A percentile compares a stretch with the other conserved stretches of the same genome.
Evolutionary conservation across 208 protist genomes (phyloP).

Genomic region (Hexamita inflata): DNA sequence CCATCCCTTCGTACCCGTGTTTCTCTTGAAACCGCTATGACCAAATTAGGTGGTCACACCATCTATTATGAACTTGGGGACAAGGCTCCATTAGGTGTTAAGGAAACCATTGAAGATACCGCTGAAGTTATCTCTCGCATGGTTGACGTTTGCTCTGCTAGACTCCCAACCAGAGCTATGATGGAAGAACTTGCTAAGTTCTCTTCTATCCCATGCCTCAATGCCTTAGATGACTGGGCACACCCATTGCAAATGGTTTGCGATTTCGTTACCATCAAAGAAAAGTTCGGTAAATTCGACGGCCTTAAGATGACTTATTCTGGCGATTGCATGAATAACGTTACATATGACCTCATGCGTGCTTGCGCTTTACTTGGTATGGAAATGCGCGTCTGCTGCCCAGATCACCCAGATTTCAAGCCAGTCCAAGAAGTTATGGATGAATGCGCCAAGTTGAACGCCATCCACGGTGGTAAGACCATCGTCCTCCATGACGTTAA

Average conservation of each 20-base stretch:
- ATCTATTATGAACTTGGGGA: constrained; percentile 56
- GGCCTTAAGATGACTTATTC: constrained; percentile 51
- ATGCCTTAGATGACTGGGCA: constrained; percentile 60
- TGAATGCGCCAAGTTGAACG: constrained; percentile 38
- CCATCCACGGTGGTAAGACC: constrained; percentile 28
- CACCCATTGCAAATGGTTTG: constrained; percentile 53
- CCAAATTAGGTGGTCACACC: constrained; percentile 59
- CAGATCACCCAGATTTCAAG: constrained; percentile 29
- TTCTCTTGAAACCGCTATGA: constrained; percentile 63
- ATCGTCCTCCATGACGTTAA: background rate
- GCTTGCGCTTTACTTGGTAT: constrained; percentile 46
- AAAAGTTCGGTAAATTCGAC: constrained; percentile 46
- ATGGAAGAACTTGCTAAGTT: constrained; percentile 46
- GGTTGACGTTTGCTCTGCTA: constrained; percentile 53
- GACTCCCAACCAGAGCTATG: constrained; percentile 48
- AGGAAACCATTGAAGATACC: constrained; percentile 57
- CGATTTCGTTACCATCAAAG: constrained; percentile 57
- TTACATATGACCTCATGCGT: constrained; percentile 64
- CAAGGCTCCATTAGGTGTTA: constrained; percentile 58
- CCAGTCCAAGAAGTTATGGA: constrained; percentile 48
- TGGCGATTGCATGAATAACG: constrained; percentile 59
- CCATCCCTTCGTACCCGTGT: constrained; percentile 59
- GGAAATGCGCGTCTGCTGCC: constrained; percentile 46
- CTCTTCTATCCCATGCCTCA: constrained; percentile 59
- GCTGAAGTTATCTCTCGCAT: constrained; percentile 55